A percentile compares a stretch with the other conserved stretches of the same genome.
These are phyloP conservation scores for Rossbeevera mucosa DNA, from an alignment of 768 basidiomycete species.

Conservation along the genomic window DNA sequence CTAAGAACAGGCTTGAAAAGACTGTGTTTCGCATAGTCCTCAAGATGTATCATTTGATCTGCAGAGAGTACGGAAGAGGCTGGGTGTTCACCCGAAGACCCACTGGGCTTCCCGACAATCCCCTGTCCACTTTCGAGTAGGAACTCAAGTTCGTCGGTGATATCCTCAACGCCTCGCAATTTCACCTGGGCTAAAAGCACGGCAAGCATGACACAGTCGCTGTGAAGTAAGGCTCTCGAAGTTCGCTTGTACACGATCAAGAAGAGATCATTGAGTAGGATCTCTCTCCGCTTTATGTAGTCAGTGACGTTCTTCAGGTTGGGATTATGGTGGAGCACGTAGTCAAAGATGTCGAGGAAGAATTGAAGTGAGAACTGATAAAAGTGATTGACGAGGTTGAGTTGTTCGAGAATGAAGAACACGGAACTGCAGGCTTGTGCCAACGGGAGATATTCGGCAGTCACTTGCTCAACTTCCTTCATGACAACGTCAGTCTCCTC, in stretches of 20 bases:
- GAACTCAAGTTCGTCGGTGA: conserved; percentile 83
- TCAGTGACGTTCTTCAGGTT: conserved; percentile 79
- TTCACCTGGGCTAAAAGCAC: conserved; percentile 89
- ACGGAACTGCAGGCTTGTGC: conserved; percentile 95
- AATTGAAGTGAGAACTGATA: conserved; percentile 97
- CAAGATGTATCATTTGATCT: conserved; percentile 67
- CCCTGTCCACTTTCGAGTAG: conserved; percentile 85
- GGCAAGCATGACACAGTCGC: conserved; percentile 87
- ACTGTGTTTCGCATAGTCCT: conserved; percentile 63
- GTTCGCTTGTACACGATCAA: conserved; percentile 83
- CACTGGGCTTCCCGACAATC: conserved; percentile 36
- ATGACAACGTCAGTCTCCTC: conserved; percentile 95
- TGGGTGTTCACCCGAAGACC: conserved; percentile 34
- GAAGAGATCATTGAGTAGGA: conserved; percentile 86
- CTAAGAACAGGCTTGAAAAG: conserved; percentile 74
- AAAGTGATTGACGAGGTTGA: conserved; percentile 93
- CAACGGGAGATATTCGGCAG: conserved; percentile 87
- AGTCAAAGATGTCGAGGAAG: conserved; percentile 99
- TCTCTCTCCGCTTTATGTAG: conserved; percentile 64
- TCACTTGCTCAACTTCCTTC: conserved; percentile 95
- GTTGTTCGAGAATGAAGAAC: conserved; percentile 95
- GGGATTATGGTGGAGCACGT: conserved; percentile 87
- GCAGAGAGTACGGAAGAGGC: conserved; percentile 49
- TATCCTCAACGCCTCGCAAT: conserved; percentile 72
- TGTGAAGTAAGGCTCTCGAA: conserved; percentile 83